These are phyloP conservation scores for Picochlorum sp. DNA, from an alignment of 139 green algal species.

Conservation along the genomic window DNA sequence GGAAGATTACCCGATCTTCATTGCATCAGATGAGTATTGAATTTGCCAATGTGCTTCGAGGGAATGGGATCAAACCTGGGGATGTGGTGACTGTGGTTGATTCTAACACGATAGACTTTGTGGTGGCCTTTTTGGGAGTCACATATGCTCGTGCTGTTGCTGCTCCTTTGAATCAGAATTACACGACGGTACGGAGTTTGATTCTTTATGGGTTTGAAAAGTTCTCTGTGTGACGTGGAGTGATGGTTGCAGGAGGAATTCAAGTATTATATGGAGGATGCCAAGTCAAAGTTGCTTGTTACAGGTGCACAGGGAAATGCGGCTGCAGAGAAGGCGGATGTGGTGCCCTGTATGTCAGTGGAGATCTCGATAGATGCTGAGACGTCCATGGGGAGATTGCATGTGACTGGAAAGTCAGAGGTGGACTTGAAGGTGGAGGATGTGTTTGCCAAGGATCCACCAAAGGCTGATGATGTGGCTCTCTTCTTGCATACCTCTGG, in stretches of 20 bases:
- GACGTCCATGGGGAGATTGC: not conserved
- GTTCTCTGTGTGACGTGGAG: not conserved
- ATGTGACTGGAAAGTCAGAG: not conserved
- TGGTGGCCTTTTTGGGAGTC: conserved; percentile 56
- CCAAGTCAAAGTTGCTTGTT: conserved; percentile 50
- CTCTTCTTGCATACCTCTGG: conserved; percentile 84
- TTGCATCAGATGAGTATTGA: conserved; percentile 14
- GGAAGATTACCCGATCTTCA: conserved; percentile 12
- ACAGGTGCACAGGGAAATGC: conserved; percentile 37
- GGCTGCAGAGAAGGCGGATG: conserved; percentile 31
- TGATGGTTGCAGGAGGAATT: conserved; percentile 55
- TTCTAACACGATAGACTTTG: conserved; percentile 65
- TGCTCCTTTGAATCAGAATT: conserved; percentile 61
- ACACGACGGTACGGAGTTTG: conserved; percentile 24
- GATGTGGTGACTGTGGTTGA: conserved; percentile 50
- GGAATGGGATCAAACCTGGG: conserved; percentile 35
- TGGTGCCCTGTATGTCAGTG: not conserved
- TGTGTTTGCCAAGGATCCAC: not conserved
- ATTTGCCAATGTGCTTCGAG: conserved; percentile 22
- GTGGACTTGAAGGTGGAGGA: not conserved
- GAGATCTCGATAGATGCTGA: not conserved
- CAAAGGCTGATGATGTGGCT: conserved; percentile 37
- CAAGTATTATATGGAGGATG: conserved; percentile 62
- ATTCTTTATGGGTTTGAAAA: not conserved
- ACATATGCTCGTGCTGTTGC: conserved; percentile 46